Evolutionary conservation across 2,329 filamentous ascomycete genomes (phyloP).

Genomic region (Ophioceras dolichostomum): DNA sequence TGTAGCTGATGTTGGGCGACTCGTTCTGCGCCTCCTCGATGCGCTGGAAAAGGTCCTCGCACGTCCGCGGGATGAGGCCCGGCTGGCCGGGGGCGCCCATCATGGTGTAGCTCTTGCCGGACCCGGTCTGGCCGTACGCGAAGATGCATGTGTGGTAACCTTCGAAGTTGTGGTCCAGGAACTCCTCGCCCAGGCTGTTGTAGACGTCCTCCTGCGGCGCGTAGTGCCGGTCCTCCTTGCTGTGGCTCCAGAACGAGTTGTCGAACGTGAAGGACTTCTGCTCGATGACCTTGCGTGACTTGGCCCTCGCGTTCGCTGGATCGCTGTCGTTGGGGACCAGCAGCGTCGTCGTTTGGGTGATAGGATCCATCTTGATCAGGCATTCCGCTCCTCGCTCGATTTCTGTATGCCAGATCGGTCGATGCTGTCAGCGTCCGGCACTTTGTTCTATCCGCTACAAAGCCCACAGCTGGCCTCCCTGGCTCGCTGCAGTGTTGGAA

Average conservation of each 20-base stretch:
- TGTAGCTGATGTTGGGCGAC: slow-evolving; percentile 87
- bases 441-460: slow-evolving; percentile 7
- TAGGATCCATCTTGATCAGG: slow-evolving; percentile 82
- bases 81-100: slow-evolving; percentile 83
- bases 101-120: slow-evolving; percentile 96
- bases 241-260: slow-evolving; percentile 96
- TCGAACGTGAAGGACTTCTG: slow-evolving; percentile 94
- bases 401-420: too few relatives aligned
- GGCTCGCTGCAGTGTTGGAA: too few relatives aligned
- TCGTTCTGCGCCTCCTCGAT: slow-evolving; percentile 69
- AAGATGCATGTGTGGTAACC: slow-evolving; percentile 99
- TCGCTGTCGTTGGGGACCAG: slow-evolving; percentile 34
- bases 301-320: slow-evolving; percentile 41
- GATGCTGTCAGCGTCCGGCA: background rate
- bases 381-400: slow-evolving; percentile 70
- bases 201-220: slow-evolving; percentile 90
- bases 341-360: slow-evolving; percentile 74
- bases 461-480: too few relatives aligned
- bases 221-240: slow-evolving; percentile 69
- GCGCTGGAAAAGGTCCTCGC: slow-evolving; percentile 88
- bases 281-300: slow-evolving; percentile 63
- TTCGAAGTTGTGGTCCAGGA: slow-evolving; percentile 97
- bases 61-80: slow-evolving; percentile 88
- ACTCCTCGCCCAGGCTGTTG: slow-evolving; percentile 87
- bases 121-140: slow-evolving; percentile 94